phyloP scores from a whole-genome alignment of 176 grass and related monocot species.

The Dendrocalamus sinicus region DNA sequence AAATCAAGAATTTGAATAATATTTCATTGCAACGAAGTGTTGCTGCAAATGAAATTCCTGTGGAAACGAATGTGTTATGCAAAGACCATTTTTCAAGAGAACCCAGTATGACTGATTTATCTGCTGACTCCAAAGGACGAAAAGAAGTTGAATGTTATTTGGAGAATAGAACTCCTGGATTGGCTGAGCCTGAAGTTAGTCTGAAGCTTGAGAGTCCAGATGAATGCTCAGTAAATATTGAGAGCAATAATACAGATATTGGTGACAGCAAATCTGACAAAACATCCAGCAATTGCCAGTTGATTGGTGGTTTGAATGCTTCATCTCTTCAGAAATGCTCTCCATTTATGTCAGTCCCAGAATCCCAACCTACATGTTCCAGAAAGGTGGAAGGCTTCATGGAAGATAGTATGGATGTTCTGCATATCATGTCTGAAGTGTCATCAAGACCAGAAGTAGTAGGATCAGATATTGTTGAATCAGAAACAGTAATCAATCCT shows the following conservation, averaged over 20 bases:
- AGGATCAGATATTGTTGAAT: slow-evolving; percentile 26
- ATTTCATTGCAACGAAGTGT: slow-evolving; percentile 25
- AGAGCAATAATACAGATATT: slow-evolving; percentile 4
- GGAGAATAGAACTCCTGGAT: slow-evolving; percentile 27
- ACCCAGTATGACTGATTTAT: slow-evolving; percentile 27
- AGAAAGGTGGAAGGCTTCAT: slow-evolving; percentile 22
- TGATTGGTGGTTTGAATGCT: slow-evolving; percentile 4
- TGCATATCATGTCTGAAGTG: slow-evolving; percentile 33
- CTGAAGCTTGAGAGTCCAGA: slow-evolving; percentile 18
- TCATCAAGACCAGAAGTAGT: slow-evolving; percentile 32
- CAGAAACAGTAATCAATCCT: slow-evolving; percentile 16
- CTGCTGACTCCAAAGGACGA: slow-evolving; percentile 38
- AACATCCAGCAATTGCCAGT: slow-evolving; percentile 1
- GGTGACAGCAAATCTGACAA: slow-evolving; percentile 19
- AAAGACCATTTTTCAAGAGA: slow-evolving; percentile 32
- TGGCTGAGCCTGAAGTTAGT: slow-evolving; percentile 11
- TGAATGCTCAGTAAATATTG: slow-evolving; percentile 28
- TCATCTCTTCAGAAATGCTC: slow-evolving; percentile 3
- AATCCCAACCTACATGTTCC: slow-evolving; percentile 31
- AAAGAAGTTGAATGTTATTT: slow-evolving; percentile 21
- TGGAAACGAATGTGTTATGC: slow-evolving; percentile 35
- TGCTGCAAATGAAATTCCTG: slow-evolving; percentile 28
- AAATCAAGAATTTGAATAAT: slow-evolving; percentile 45
- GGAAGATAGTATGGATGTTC: slow-evolving; percentile 13
- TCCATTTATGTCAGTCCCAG: not conserved